A percentile compares a stretch with the other conserved stretches of the same genome.
These are phyloP conservation scores for Graphilbum ipis-grandicollis DNA, from an alignment of 2,329 filamentous ascomycete species.

Conservation along the genomic window DNA sequence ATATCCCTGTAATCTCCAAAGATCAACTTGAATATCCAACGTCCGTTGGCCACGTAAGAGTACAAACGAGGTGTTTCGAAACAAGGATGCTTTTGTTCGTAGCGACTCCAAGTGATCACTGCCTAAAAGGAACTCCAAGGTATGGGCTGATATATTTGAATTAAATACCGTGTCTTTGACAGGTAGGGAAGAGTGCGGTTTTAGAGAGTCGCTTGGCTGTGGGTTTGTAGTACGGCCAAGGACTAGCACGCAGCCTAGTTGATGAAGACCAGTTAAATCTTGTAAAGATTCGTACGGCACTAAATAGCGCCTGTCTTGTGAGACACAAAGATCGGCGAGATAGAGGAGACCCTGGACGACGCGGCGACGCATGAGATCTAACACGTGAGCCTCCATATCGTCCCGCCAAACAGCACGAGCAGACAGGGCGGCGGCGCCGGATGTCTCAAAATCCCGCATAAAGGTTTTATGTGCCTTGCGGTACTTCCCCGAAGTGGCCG, in stretches of 20 bases:
- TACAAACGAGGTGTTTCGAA: neutral
- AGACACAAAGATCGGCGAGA: slow-evolving; percentile 15
- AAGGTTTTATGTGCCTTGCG: slow-evolving; percentile 7
- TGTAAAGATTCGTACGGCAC: slow-evolving; percentile 16
- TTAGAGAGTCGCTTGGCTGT: neutral
- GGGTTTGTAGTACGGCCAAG: neutral
- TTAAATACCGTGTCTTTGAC: neutral
- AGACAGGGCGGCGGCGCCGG: neutral
- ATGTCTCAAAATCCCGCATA: slow-evolving; percentile 1
- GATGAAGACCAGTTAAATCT: neutral
- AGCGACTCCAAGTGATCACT: neutral
- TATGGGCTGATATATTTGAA: neutral
- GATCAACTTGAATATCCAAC: neutral
- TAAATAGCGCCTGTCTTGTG: slow-evolving; percentile 19
- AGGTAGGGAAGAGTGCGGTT: neutral
- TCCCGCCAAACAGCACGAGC: slow-evolving; percentile 23
- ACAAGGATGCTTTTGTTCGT: neutral
- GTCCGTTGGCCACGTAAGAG: neutral
- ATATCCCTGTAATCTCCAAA: neutral
- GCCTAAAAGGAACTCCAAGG: neutral
- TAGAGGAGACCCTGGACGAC: slow-evolving; percentile 28
- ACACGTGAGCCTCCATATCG: slow-evolving; percentile 38
- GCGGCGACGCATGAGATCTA: slow-evolving; percentile 30
- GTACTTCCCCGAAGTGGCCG: slow-evolving; percentile 4
- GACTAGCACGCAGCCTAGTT: slow-evolving; percentile 5